These are phyloP conservation scores for Sporobolus alterniflorus DNA, from an alignment of 202 grass and related monocot genomes.

Conservation along the genomic window DNA sequence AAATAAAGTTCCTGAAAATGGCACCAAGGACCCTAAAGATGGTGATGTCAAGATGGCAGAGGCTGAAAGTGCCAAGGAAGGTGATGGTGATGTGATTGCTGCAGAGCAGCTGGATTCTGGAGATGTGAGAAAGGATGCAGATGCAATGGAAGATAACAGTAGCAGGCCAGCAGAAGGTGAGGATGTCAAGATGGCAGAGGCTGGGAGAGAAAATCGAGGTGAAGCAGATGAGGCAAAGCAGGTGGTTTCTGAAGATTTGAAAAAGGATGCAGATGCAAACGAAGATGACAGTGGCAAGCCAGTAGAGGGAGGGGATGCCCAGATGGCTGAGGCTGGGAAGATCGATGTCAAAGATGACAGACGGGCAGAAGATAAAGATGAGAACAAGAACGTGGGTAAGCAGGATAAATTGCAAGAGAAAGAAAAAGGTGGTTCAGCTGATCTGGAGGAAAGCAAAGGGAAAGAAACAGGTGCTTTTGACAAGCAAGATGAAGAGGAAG, in stretches of 20 bases:
- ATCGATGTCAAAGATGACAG: conserved; percentile 26
- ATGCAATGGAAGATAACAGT: conserved; percentile 27
- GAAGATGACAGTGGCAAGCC: conserved; percentile 28
- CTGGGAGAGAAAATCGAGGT: conserved; percentile 30
- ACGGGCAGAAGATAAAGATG: conserved; percentile 41
- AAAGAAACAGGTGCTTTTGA: conserved; percentile 31
- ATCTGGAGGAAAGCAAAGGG: conserved; percentile 31
- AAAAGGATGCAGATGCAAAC: conserved; percentile 26
- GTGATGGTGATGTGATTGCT: conserved; percentile 16
- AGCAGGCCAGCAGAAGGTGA: conserved; percentile 31
- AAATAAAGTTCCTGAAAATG: conserved; percentile 41
- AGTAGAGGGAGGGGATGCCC: conserved; percentile 31
- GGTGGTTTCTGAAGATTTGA: conserved; percentile 34
- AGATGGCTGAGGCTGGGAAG: conserved; percentile 50
- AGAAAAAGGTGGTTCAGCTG: conserved; percentile 25
- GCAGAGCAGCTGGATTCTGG: conserved; percentile 31
- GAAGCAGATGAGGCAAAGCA: conserved; percentile 16
- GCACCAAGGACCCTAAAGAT: not conserved
- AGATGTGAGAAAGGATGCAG: conserved; percentile 33
- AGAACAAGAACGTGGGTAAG: not conserved
- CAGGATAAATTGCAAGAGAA: conserved; percentile 37
- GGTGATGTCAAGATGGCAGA: conserved; percentile 48
- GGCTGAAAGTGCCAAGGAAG: conserved; percentile 36
- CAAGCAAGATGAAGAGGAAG: conserved; percentile 9
- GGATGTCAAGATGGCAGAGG: conserved; percentile 49